These are phyloP conservation scores for Geotrichum macrosporum DNA, from an alignment of 1,139 yeast genomes.

Conservation along the genomic window DNA sequence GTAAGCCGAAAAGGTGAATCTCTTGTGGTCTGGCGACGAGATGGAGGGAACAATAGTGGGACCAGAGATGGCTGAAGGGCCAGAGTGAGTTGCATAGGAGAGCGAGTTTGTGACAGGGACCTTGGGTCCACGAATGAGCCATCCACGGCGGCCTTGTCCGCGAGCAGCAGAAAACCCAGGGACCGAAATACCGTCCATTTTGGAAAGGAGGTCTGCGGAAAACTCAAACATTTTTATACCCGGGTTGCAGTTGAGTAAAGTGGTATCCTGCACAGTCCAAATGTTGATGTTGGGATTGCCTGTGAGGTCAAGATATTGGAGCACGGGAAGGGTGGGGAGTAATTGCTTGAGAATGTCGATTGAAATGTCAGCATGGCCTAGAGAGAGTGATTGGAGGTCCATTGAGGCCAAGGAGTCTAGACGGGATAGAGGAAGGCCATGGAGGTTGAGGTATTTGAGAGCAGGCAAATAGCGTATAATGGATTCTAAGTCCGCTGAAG, in stretches of 20 bases:
- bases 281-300: constrained; percentile 47
- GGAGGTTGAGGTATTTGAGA: constrained; percentile 58
- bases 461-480: constrained; percentile 45
- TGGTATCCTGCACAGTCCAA: constrained; percentile 53
- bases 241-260: constrained; percentile 40
- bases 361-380: constrained; percentile 55
- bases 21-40: constrained; percentile 21
- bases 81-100: constrained; percentile 21
- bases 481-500: constrained; percentile 40
- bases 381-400: constrained; percentile 54
- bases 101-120: constrained; percentile 19
- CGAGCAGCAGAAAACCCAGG: constrained; percentile 46
- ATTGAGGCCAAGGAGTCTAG: constrained; percentile 44
- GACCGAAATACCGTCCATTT: constrained; percentile 32
- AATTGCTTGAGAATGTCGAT: constrained; percentile 49
- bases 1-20: constrained; percentile 31
- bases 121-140: constrained; percentile 58
- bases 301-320: constrained; percentile 48
- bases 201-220: constrained; percentile 35
- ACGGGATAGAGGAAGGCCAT: constrained; percentile 66
- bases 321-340: constrained; percentile 38
- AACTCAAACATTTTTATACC: constrained; percentile 41
- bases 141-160: constrained; percentile 71
- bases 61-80: constrained; percentile 17
- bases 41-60: constrained; percentile 10